These are phyloP conservation scores for Colletotrichum caudatum DNA, from an alignment of 2,329 filamentous ascomycete genomes.

Conservation along the genomic window DNA sequence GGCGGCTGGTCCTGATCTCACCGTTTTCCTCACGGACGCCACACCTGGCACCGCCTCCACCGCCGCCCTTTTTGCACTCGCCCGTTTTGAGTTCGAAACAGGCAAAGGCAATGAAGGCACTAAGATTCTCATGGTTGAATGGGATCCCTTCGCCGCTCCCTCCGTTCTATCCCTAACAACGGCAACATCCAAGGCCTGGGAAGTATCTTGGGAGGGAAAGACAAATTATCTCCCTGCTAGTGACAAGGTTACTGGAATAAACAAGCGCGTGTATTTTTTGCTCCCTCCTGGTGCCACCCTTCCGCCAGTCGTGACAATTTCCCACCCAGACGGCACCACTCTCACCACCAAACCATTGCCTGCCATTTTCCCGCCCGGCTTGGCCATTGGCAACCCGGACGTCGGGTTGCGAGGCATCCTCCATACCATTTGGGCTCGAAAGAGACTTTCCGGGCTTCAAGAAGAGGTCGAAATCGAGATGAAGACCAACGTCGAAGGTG, in stretches of 20 bases:
- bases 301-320: constrained; percentile 78
- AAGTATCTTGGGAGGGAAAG: constrained; percentile 87
- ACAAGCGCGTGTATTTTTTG: constrained; percentile 81
- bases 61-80: constrained; percentile 69
- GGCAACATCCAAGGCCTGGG: constrained; percentile 64
- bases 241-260: constrained; percentile 61
- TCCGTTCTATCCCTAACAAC: neutral
- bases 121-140: constrained; percentile 94
- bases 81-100: constrained; percentile 88
- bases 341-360: constrained; percentile 82
- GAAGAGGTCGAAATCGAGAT: constrained; percentile 82
- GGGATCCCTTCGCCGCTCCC: constrained; percentile 64
- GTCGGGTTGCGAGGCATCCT: constrained; percentile 84
- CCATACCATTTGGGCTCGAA: constrained; percentile 92
- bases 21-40: neutral
- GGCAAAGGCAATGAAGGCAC: constrained; percentile 84
- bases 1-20: constrained; percentile 20
- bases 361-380: constrained; percentile 84
- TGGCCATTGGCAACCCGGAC: constrained; percentile 74
- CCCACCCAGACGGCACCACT: constrained; percentile 53
- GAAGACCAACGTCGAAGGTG: constrained; percentile 80
- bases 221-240: constrained; percentile 75
- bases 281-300: constrained; percentile 78
- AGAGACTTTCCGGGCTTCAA: constrained; percentile 79
- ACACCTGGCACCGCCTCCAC: constrained; percentile 55